Evolutionary conservation across 805 yeast species (phyloP), one percentile per base, ranked within the genome.

Genomic region (Isabelozyma heimii): DNA sequence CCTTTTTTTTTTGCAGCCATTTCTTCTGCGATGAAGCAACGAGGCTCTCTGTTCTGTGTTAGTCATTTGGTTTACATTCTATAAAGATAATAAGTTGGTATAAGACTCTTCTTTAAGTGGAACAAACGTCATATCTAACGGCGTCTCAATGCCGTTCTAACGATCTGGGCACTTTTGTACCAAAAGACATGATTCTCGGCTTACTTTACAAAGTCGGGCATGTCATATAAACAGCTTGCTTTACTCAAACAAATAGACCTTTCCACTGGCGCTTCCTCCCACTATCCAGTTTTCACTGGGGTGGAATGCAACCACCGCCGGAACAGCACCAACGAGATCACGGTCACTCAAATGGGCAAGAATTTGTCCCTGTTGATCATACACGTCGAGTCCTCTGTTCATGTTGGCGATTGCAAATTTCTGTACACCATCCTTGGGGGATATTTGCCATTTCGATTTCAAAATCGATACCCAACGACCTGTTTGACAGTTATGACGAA

Each of bases 381-480:
- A 94, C 5, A 94, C 77, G 65, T 94, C 99, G 47, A 91, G 77
- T 44, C 82, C 89, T 52, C 94, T 76, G 55, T 87, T 89, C 99
- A 92, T 94, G 64, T 92, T 92, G 10, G 89, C 98, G 57, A 92
- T 92, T 14, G 86, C 88, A 66, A 94, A 90, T 60, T 92, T 91
- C 54, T 91, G 87, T 28, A 80, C 74, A 0, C 83, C 81, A 61
- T 90, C 96, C 6, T 56, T 61, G 0, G 96, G 95, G 30, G 76
- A 69, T 2, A 68, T 65, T 52, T 94, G 97, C 95, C 97, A 92
- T 60, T 83, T 79, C 0, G 97, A 84, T 58, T 92, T 90, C 49
- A 92, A 70, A 43, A 92, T 92, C 1, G 96, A 85, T 0, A 94
- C 97, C 99, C 99, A 92, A 54, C 97, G 76, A 0, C 99, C 99